Base-by-base conservation (phyloP, 495 filamentous ascomycete species). In the Margaritispora aquatica region DNA sequence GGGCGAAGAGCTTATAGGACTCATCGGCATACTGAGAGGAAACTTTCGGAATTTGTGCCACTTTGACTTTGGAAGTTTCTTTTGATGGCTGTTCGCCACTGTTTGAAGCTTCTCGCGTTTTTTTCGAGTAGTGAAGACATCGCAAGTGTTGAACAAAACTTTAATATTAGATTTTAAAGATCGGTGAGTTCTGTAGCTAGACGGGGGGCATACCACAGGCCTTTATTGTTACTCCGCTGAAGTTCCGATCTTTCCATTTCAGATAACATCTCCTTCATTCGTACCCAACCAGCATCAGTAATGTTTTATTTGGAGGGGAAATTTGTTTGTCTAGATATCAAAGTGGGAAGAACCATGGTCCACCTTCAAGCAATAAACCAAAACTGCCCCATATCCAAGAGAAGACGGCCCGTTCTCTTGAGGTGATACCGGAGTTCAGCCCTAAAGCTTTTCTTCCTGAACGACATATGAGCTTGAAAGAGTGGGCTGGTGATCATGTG, bases 1-100 rank as follows among this genome's bases (percentile, higher is more conserved):
- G 69, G 1, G 71, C 69, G 59, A 76, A 73, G 0, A 76, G 69
- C 51, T 74, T 75, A 44, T 73, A 76, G 50, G 73, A 75, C 57
- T 76, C 73, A 38, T 76, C 72, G 13, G 73, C 74, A 50, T 66
- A 74, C 24, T 68, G 69, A 27, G 69, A 70, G n/a, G 71, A 66
- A 5, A 76, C 55, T 47, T 69, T 73, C 11, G 68, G 71, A 1
- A 63, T 19, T 11, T 51, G 47, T 58, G n/a, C 52, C 41, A 26
- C 55, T 29, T 20, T 51, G 29, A 41, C 49, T 52, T 26, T 38
- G 23, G 24, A 41, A 54, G 48, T 54, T 52, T 51, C 58, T 36
- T 47, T 44, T 36, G 13, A 46, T n/a, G 21, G 66, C 7, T 52
- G 7, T 54, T 29, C 24, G 13, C 34, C 51, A 11, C 27, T 54